phyloP scores from a whole-genome alignment of 2,329 filamentous ascomycete species.

The Cryphonectria carpinicola region DNA sequence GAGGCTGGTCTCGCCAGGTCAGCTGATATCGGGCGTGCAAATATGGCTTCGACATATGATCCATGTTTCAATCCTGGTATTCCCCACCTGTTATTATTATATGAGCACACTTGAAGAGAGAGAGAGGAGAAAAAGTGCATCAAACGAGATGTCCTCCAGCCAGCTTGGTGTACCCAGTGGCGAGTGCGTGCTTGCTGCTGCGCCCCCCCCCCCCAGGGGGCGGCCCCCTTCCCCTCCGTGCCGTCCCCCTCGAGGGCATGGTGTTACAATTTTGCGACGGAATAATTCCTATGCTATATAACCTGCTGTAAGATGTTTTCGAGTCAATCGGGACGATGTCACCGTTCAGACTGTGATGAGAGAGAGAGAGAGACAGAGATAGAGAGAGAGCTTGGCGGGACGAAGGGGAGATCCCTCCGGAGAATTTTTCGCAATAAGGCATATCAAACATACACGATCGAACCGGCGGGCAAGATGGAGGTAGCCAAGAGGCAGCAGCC shows the following conservation, averaged over 20 bases:
- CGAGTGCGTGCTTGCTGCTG: neutral
- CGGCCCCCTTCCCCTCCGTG: neutral
- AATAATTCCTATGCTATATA: neutral
- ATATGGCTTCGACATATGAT: neutral
- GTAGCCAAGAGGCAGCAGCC: neutral
- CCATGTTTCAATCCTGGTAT: neutral
- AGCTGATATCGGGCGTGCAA: neutral
- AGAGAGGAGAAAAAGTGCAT: neutral
- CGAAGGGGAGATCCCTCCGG: neutral
- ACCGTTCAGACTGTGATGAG: neutral
- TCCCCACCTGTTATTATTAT: neutral
- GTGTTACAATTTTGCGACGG: neutral
- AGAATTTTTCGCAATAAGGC: neutral
- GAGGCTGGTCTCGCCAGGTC: neutral
- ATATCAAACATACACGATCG: neutral
- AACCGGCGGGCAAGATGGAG: neutral
- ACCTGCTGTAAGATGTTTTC: slow-evolving; percentile 1
- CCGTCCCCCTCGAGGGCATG: neutral
- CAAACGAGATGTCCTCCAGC: neutral
- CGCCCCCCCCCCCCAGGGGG: too few species aligned
- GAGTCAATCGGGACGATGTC: neutral
- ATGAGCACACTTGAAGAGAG: neutral
- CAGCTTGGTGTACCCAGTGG: neutral
- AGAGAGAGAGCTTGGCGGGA: neutral
- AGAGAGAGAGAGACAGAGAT: slow-evolving; percentile 8